phyloP scores from a whole-genome alignment of 257 asterid genomes.

The Oldenlandia corymbosa region DNA sequence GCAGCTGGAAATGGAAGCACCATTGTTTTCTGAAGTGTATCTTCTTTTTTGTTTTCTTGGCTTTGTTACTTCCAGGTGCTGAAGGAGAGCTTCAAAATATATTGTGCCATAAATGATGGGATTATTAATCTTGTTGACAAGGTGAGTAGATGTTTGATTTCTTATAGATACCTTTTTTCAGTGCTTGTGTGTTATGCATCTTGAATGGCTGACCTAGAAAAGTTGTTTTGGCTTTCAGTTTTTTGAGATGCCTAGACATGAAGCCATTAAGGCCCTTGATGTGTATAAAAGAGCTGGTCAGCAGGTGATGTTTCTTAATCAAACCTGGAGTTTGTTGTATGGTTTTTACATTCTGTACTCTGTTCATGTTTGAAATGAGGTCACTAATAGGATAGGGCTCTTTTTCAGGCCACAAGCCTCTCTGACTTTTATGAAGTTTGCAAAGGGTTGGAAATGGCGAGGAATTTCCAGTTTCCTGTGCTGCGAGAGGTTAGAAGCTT shows the following conservation, averaged over 20 bases:
- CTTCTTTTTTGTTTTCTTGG: not conserved
- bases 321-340: conserved; percentile 4
- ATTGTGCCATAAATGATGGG: conserved; percentile 94
- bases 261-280: conserved; percentile 91
- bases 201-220: not conserved
- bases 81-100: conserved; percentile 95
- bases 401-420: conserved; percentile 68
- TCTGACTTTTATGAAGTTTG: conserved; percentile 95
- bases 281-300: conserved; percentile 96
- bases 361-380: not conserved
- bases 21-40: not conserved
- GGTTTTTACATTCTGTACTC: not conserved
- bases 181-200: not conserved
- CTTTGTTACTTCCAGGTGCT: conserved; percentile 61
- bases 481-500: conserved; percentile 65
- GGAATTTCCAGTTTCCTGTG: conserved; percentile 94
- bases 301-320: conserved; percentile 51
- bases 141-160: conserved; percentile 40
- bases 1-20: not conserved
- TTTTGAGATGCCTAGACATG: conserved; percentile 99
- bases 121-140: conserved; percentile 95
- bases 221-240: conserved; percentile 46
- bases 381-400: conserved; percentile 10
- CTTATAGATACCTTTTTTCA: conserved; percentile 3
- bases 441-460: conserved; percentile 94